Evolutionary conservation across 2,329 filamentous ascomycete species (phyloP).

Genomic region (Penicillium sp.): DNA sequence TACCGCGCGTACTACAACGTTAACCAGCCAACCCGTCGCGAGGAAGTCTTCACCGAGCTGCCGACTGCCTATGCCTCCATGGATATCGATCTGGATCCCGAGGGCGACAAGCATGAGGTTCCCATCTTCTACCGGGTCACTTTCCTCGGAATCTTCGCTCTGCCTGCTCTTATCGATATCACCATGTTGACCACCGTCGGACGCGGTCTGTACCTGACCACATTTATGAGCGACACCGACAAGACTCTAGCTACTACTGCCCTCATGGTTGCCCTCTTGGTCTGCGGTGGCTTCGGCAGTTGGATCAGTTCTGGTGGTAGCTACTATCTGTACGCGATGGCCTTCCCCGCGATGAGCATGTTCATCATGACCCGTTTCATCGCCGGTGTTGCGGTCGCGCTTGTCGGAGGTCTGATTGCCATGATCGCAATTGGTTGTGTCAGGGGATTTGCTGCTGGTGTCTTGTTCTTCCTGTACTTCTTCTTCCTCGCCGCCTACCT

Average conservation of each 20-base stretch:
- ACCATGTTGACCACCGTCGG: slow-evolving; percentile 62
- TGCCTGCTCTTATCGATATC: slow-evolving; percentile 66
- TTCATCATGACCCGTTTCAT: slow-evolving; percentile 57
- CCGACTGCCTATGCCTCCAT: slow-evolving; percentile 58
- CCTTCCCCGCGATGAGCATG: slow-evolving; percentile 60
- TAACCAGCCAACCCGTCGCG: slow-evolving; percentile 30
- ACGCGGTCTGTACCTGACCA: slow-evolving; percentile 64
- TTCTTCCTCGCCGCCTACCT: slow-evolving; percentile 63
- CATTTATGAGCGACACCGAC: slow-evolving; percentile 54
- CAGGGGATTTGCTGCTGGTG: slow-evolving; percentile 50
- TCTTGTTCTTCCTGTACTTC: slow-evolving; percentile 64
- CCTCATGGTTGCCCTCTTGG: slow-evolving; percentile 61
- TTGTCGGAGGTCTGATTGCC: slow-evolving; percentile 58
- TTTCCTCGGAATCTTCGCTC: slow-evolving; percentile 65
- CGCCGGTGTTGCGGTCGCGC: slow-evolving; percentile 53
- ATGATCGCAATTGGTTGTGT: slow-evolving; percentile 56
- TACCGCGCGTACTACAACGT: slow-evolving; percentile 51
- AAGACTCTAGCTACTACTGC: slow-evolving; percentile 60
- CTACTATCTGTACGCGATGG: slow-evolving; percentile 63
- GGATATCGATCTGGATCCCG: slow-evolving; percentile 56
- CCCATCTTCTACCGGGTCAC: slow-evolving; percentile 57
- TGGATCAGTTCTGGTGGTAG: slow-evolving; percentile 67
- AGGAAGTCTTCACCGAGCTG: slow-evolving; percentile 40
- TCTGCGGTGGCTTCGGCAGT: slow-evolving; percentile 65
- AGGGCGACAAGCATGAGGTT: slow-evolving; percentile 46